These are phyloP conservation scores for Wickerhamomyces ciferrii DNA, from an alignment of 805 yeast species.

Conservation along the genomic window DNA sequence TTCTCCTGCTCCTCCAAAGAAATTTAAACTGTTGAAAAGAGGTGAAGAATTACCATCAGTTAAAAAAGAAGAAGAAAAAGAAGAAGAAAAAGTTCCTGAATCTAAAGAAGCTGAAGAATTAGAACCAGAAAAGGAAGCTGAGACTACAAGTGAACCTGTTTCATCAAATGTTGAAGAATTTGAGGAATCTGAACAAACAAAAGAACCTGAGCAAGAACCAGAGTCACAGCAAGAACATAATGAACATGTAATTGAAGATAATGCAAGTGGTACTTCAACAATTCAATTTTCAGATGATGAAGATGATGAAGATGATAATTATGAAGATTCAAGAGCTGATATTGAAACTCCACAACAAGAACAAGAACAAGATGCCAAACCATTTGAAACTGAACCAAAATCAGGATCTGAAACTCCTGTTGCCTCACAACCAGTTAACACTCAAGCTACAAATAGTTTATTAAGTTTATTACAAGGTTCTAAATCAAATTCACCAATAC, in stretches of 20 bases:
- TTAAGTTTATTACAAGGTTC: constrained; percentile 4
- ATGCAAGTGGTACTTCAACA: constrained; percentile 12
- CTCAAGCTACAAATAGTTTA: constrained; percentile 3
- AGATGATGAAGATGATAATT: constrained; percentile 1
- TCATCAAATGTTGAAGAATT: not conserved
- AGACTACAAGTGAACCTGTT: not conserved
- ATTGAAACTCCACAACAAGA: not conserved
- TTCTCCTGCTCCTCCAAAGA: constrained; percentile 15
- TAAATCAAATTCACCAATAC: not conserved
- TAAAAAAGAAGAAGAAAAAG: not conserved
- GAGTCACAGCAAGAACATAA: not conserved
- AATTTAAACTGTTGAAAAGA: constrained; percentile 29
- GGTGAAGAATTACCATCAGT: constrained; percentile 26
- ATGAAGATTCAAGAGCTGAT: not conserved
- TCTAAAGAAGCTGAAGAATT: not conserved
- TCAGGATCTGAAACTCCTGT: not conserved
- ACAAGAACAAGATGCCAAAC: not conserved
- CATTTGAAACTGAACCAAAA: not conserved
- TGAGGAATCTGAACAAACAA: not conserved
- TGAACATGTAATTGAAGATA: constrained; percentile 1
- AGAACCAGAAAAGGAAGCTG: not conserved
- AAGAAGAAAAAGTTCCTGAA: not conserved
- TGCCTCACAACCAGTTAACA: not conserved
- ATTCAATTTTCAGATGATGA: constrained; percentile 16
- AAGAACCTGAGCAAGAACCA: not conserved